Evolutionary conservation across 495 filamentous ascomycete species (phyloP).

Genomic region (Podospora fimiseda): DNA sequence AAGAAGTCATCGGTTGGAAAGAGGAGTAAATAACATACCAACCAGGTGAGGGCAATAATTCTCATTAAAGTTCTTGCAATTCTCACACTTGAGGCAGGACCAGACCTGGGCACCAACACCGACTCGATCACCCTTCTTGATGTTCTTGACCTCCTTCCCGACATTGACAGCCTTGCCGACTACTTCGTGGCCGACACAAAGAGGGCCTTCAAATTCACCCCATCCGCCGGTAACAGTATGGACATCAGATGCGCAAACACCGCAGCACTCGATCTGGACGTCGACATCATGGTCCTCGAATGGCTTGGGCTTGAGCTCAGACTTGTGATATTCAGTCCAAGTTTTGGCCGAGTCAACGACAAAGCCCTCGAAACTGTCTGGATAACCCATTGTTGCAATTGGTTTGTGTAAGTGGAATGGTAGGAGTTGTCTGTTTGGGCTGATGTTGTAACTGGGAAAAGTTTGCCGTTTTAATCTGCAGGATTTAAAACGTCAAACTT

Average conservation of each 20-base stretch:
- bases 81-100: slow-evolving; percentile 56
- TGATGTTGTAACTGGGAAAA: neutral
- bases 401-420: neutral
- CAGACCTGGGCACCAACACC: slow-evolving; percentile 74
- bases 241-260: slow-evolving; percentile 73
- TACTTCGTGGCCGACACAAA: slow-evolving; percentile 72
- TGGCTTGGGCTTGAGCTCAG: slow-evolving; percentile 67
- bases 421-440: neutral
- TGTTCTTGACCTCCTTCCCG: slow-evolving; percentile 38
- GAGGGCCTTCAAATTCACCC: slow-evolving; percentile 58
- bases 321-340: slow-evolving; percentile 21
- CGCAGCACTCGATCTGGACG: slow-evolving; percentile 56
- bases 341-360: slow-evolving; percentile 24
- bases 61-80: slow-evolving; percentile 57
- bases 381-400: slow-evolving; percentile 56
- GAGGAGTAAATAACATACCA: slow-evolving; percentile 9
- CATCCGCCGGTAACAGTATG: slow-evolving; percentile 74
- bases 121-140: slow-evolving; percentile 71
- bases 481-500: neutral
- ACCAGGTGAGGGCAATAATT: slow-evolving; percentile 68
- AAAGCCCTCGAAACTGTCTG: slow-evolving; percentile 71
- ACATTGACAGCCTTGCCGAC: slow-evolving; percentile 66
- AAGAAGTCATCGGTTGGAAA: neutral
- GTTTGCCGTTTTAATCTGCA: neutral
- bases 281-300: slow-evolving; percentile 73